Evolutionary conservation across 305 asterid genomes (phyloP).

Genomic region (Solanum aculeatissimum): DNA sequence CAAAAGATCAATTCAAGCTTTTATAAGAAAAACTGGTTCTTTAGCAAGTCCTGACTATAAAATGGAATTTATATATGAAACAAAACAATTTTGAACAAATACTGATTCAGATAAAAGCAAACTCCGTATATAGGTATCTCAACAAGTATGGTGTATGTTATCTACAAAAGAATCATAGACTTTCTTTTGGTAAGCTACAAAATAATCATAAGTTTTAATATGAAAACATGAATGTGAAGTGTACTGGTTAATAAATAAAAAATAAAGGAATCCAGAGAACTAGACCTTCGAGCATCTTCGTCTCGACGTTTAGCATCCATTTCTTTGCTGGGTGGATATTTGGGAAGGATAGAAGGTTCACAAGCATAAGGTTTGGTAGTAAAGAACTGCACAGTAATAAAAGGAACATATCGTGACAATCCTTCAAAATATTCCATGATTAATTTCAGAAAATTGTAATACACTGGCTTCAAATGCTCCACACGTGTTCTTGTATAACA

Average conservation of each 20-base stretch:
- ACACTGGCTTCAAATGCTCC: background rate
- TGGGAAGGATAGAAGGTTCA: conserved; percentile 84
- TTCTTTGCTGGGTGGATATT: conserved; percentile 94
- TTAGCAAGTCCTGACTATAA: background rate
- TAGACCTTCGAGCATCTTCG: conserved; percentile 87
- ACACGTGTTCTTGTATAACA: background rate
- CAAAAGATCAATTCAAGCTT: background rate
- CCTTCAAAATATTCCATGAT: background rate
- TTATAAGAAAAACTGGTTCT: background rate
- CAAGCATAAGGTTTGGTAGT: conserved; percentile 63
- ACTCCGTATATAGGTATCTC: background rate
- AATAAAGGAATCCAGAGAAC: background rate
- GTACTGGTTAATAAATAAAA: background rate
- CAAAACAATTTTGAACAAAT: background rate
- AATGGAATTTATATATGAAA: background rate
- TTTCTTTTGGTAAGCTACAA: background rate
- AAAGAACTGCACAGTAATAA: conserved; percentile 51
- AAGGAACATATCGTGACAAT: background rate
- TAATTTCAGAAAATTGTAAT: background rate
- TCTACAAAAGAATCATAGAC: background rate
- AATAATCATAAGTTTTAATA: background rate
- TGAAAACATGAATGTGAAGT: background rate
- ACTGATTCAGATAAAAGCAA: background rate
- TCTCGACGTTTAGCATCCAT: conserved; percentile 88
- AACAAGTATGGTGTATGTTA: background rate